Evolutionary conservation across 163 green algal genomes (phyloP), one percentile per base, ranked within the genome.

Genomic region (Prototheca wickerhamii): DNA sequence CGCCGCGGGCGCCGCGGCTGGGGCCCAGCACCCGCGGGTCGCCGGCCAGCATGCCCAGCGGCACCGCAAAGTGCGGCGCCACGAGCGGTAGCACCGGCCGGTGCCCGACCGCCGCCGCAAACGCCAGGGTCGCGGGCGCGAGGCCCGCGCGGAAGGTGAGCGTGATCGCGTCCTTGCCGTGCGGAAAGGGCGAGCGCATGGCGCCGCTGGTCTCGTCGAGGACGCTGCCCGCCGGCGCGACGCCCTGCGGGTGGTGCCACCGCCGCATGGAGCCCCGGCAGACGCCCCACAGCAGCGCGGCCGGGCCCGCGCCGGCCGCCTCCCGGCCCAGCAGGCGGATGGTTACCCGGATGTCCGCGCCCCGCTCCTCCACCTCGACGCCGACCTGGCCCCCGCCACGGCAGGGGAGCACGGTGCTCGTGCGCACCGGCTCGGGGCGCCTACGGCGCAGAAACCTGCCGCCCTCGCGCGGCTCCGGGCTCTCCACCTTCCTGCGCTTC

Each of bases 211-310:
- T 34, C 15, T 73, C 60, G 50, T 89, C 76, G 0, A 61, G 55
- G 23, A 34, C 33, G 59, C 67, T 82, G n/a, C 65, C 72, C 0
- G 69, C 30, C 0, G 78, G 78, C 15, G 76, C 60, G n/a, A 75
- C 69, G 5, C 76, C 66, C 4, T 65, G 28, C 0, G 83, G 83
- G 68, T 86, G 77, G 57, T 84, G 72, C 83, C 83, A 89, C 5
- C 68, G 67, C 35, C 67, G 58, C 23, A 37, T 52, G 25, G 69
- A 77, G 15, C 63, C 73, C 40, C 83, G 75, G 71, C 83, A 87
- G 35, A 89, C 72, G 31, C 83, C 83, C 83, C 81, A 32, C 58
- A 70, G 43, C 49, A 70, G 52, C 64, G 68, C 44, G 29, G 21
- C 50, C 40, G 63, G 2, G 23, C 43, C 25, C 26, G 33, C 34